Base-by-base conservation (phyloP, 2,329 filamentous ascomycete genomes). In the Talaromyces sp. region DNA sequence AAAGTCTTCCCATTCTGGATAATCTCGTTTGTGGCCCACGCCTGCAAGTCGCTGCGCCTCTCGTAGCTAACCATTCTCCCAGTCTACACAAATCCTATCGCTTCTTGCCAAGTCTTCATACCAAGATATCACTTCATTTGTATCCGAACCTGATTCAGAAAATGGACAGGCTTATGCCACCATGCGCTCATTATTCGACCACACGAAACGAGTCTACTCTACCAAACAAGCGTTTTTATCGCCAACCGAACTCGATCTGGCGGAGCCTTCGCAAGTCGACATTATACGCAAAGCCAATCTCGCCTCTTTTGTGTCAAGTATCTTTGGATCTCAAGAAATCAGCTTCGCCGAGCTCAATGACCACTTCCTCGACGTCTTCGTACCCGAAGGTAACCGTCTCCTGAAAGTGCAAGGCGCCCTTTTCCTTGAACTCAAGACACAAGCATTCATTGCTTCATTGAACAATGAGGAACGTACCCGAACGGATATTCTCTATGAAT, bases 401-500 rank as follows among this genome's bases (percentile, higher is more conserved):
- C 73, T 85, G 22, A 85, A 86, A 66, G 83, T 82, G 63, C 85
- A 87, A 66, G 84, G 83, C 1, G 80, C 82, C 15, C 75, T 89
- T 28, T 87, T 83, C 65, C 77, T 88, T 15, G 85, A 88, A 64
- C 73, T 89, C 19, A 89, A 89, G 73, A 88, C 86, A 1, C 86
- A 88, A 70, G 85, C 85, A 15, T 88, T 87, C 67, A 85, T 88
- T 60, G 85, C 84, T 4, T 83, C 84, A 4, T 78, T 86, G 68
- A 81, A 84, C 65, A 83, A 81, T 49, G 81, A 85, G 59, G 81
- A 85, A 58, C 80, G 79, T 30, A 77, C 79, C 2, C 81, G 82
- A 55, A 82, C 84, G 22, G 81, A 85, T 49, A 77, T 87, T 30
- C 72, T 88, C 30, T 80, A 84, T 60, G 81, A 85, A 58, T 73